phyloP scores from a whole-genome alignment of 2,329 filamentous ascomycete species.

The Hypocrella siamensis region DNA sequence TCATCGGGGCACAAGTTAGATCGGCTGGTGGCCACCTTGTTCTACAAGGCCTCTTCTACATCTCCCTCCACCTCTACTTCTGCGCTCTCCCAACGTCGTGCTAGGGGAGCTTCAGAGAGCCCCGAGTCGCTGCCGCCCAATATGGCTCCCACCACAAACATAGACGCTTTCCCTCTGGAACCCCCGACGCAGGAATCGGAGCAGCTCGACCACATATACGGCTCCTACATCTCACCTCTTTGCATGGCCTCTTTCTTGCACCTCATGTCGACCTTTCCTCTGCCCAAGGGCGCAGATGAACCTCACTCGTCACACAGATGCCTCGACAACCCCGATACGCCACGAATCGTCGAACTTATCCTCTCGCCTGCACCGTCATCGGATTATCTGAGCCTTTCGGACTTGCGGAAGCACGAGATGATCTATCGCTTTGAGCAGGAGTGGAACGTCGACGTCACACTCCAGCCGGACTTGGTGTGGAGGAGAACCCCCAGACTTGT shows the following conservation, averaged over 20 bases:
- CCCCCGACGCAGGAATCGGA: slow-evolving; percentile 37
- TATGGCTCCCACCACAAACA: slow-evolving; percentile 42
- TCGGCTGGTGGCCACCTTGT: slow-evolving; percentile 44
- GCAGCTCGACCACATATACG: slow-evolving; percentile 49
- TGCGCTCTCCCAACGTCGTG: slow-evolving; percentile 12
- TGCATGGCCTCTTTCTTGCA: slow-evolving; percentile 52
- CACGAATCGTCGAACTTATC: slow-evolving; percentile 50
- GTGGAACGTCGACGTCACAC: slow-evolving; percentile 74
- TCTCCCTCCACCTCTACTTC: no score
- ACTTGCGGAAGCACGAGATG: slow-evolving; percentile 64
- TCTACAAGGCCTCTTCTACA: slow-evolving; percentile 34
- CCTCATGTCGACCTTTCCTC: slow-evolving; percentile 47
- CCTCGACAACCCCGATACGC: slow-evolving; percentile 43
- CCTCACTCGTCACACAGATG: slow-evolving; percentile 47
- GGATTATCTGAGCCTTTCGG: slow-evolving; percentile 49
- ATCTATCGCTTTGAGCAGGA: slow-evolving; percentile 75
- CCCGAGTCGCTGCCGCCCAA: slow-evolving; percentile 28
- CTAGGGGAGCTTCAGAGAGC: slow-evolving; percentile 12
- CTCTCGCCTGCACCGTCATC: slow-evolving; percentile 44
- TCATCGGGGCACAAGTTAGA: slow-evolving; percentile 28
- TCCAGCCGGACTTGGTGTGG: slow-evolving; percentile 61
- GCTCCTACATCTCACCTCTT: slow-evolving; percentile 47
- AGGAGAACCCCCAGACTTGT: slow-evolving; percentile 70
- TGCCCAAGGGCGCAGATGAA: slow-evolving; percentile 32
- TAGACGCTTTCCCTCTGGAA: slow-evolving; percentile 44